Base-by-base conservation (phyloP, 768 basidiomycete genomes). In the Trametes meyenii region DNA sequence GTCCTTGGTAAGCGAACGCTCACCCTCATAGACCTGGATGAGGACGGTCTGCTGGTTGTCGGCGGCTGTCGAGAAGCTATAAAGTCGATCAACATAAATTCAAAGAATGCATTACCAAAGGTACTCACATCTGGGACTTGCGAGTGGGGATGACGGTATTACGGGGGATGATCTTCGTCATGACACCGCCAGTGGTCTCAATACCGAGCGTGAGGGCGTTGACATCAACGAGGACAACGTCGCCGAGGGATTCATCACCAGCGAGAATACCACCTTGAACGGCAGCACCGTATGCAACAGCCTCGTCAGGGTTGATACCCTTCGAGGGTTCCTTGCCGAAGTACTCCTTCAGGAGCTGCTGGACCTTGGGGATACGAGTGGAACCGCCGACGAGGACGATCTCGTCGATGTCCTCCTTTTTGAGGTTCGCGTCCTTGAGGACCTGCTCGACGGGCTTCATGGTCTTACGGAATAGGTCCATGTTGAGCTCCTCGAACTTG, bases 371-470 rank as follows among this genome's bases (percentile, higher is more conserved):
- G 71, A 99, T 99, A 88, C 96, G 96, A 68, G 96, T 99, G 29
- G 96, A 98, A 77, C 94, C 94, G 76, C 94, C 94, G 62, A 96
- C 94, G 55, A 96, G 92, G 51, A 94, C 91, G 65, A 93, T 81
- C 89, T 98, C 96, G 66, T 96, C 86, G 54, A 99, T 79, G 66
- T 94, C 90, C 69, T 98, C 96, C 85, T 98, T 99, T 87, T 96
- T 96, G 74, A 98, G 89, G 69, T 90, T 90, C 66, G 96, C 91
- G 71, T 98, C 96, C 87, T 97, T 97, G 69, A 98, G 82, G 21
- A 98, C 96, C 77, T 98, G 96, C 77, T 98, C 96, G 63, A 98
- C 96, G 65, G 96, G 96, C 82, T 96, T 96, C 93, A 98, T 94
- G 36, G 96, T 99, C 86, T 96, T 96, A 72, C 96, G 85, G 91